These are phyloP conservation scores for Fusarium tupiense DNA, from an alignment of 2,329 filamentous ascomycete species.

Conservation along the genomic window DNA sequence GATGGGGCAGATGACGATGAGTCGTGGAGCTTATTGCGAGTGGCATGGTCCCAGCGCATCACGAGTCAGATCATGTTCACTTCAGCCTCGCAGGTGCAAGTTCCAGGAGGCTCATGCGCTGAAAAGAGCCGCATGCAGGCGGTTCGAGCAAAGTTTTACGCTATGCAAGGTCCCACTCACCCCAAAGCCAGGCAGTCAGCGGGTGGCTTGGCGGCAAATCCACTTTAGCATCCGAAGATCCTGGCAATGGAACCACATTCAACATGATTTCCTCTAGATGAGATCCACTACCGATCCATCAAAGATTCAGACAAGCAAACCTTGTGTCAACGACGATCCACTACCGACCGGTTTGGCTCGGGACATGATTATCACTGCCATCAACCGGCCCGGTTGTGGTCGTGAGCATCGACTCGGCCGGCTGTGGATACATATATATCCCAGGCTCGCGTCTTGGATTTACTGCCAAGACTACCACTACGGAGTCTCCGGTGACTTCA, in stretches of 20 bases:
- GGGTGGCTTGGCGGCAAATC: constrained; percentile 32
- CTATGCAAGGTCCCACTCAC: constrained; percentile 18
- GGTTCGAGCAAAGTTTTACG: constrained; percentile 35
- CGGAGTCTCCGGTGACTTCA: constrained; percentile 33
- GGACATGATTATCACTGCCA: neutral
- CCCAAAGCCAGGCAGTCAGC: constrained; percentile 14
- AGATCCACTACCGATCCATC: constrained; percentile 40
- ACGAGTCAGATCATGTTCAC: constrained; percentile 15
- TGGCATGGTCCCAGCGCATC: constrained; percentile 16
- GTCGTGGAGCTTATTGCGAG: constrained; percentile 24
- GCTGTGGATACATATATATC: constrained; percentile 32
- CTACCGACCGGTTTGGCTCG: constrained; percentile 23
- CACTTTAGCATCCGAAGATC: constrained; percentile 1
- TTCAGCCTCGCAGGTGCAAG: neutral
- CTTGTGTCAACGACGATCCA: constrained; percentile 45
- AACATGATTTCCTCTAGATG: constrained; percentile 35
- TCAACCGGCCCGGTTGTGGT: constrained; percentile 17
- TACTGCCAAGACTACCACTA: constrained; percentile 25
- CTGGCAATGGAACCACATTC: constrained; percentile 27
- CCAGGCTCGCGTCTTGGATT: constrained; percentile 20
- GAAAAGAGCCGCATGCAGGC: constrained; percentile 35
- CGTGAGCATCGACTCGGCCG: constrained; percentile 8
- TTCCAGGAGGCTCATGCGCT: neutral
- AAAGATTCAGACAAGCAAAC: constrained; percentile 40
- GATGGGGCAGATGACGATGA: constrained; percentile 13